Conservation (phyloP, 176 grass and related monocot genomes). For the Carex parvula region DNA sequence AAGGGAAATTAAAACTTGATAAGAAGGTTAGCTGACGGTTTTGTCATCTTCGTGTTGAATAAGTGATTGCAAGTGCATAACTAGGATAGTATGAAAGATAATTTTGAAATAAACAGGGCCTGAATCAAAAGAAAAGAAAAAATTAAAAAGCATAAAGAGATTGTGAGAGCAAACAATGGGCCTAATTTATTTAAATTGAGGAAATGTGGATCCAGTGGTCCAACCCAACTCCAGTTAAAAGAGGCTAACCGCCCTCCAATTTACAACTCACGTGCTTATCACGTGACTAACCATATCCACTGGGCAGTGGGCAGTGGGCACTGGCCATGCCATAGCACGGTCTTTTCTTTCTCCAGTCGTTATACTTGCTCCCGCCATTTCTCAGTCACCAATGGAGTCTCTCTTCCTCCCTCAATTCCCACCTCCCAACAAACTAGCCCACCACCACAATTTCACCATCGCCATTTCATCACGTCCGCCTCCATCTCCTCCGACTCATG, state of each 20-base stretch:
- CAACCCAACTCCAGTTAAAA: neutral
- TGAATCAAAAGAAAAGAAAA: no score
- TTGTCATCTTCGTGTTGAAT: neutral
- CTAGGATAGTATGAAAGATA: no score
- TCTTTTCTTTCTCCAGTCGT: constrained; percentile 33
- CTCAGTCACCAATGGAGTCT: constrained; percentile 15
- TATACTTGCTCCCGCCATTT: constrained; percentile 22
- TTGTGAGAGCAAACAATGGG: constrained; percentile 1
- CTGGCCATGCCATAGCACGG: neutral
- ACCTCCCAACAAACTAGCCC: neutral
- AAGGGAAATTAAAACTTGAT: neutral
- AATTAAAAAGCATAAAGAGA: neutral
- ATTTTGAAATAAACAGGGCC: no score
- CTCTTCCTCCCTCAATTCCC: constrained; percentile 6
- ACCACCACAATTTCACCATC: neutral
- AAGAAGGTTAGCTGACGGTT: neutral
- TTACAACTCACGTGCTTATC: constrained; percentile 14
- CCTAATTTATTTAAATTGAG: neutral
- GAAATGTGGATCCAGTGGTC: neutral
- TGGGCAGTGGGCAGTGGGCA: no score
- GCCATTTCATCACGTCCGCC: constrained; percentile 6
- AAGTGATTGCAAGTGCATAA: no score
- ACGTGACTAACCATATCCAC: constrained; percentile 17
- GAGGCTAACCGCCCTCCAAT: neutral
- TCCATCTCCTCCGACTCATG: constrained; percentile 29